These are phyloP conservation scores for Verticillium alfalfae DNA, from an alignment of 2,329 filamentous ascomycete species.

Conservation along the genomic window DNA sequence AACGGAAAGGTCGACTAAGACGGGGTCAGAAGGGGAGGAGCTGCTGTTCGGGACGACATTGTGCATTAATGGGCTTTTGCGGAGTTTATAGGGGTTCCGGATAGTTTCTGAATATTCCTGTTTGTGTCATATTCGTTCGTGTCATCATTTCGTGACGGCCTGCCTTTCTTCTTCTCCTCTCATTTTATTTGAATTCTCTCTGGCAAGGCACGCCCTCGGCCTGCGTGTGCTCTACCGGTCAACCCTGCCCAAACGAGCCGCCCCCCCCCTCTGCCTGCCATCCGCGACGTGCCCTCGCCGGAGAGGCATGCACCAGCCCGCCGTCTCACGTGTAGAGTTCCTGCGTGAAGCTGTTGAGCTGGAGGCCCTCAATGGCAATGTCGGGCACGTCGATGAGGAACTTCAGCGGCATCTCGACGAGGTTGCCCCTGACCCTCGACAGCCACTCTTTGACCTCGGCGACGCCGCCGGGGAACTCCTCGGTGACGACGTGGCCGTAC, in stretches of 20 bases:
- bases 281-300: too few species aligned
- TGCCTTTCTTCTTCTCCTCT: background rate
- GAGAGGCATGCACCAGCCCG: too few species aligned
- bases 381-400: slow-evolving; percentile 80
- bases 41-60: background rate
- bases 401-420: slow-evolving; percentile 86
- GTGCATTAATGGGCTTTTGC: background rate
- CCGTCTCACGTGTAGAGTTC: slow-evolving; percentile 58
- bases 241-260: too few species aligned
- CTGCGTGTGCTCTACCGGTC: too few species aligned
- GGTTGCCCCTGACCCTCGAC: slow-evolving; percentile 58
- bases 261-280: too few species aligned
- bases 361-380: slow-evolving; percentile 76
- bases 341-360: slow-evolving; percentile 66
- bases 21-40: background rate
- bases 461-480: slow-evolving; percentile 69
- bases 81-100: background rate
- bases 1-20: slow-evolving; percentile 46
- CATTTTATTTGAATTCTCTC: too few species aligned
- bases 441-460: slow-evolving; percentile 68
- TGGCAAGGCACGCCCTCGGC: too few species aligned
- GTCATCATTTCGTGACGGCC: background rate
- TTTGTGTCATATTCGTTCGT: too few species aligned
- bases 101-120: background rate
- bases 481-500: slow-evolving; percentile 82